Percentiles rank a stretch among this genome's conserved stretches.
Conservation (phyloP, 2,329 filamentous ascomycete species). For the Fusarium brachygibbosum region DNA sequence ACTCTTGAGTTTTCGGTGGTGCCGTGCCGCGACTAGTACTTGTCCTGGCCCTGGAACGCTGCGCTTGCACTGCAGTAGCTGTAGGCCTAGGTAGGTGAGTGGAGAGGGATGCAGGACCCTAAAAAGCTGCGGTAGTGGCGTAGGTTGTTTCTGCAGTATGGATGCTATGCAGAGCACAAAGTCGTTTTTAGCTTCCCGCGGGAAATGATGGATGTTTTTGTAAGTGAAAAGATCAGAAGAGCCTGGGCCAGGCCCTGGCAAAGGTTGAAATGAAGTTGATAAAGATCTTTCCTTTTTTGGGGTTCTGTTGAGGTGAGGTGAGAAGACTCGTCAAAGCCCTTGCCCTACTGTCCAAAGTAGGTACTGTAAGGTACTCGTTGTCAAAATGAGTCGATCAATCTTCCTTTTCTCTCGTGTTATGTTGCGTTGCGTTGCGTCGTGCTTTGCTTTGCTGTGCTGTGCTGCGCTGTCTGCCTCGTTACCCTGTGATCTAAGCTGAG, state of each 20-base stretch:
- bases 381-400: slow-evolving; percentile 25
- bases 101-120: slow-evolving; percentile 43
- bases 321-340: slow-evolving; percentile 34
- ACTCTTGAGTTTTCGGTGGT: slow-evolving; percentile 35
- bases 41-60: neutral
- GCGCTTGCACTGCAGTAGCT: neutral
- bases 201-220: slow-evolving; percentile 26
- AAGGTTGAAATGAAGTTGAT: slow-evolving; percentile 34
- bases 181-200: slow-evolving; percentile 27
- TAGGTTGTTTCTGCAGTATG: slow-evolving; percentile 4
- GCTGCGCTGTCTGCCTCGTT: slow-evolving; percentile 36
- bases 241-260: slow-evolving; percentile 22
- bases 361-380: neutral
- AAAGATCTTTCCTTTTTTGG: slow-evolving; percentile 38
- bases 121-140: slow-evolving; percentile 39
- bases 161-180: slow-evolving; percentile 25
- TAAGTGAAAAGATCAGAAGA: slow-evolving; percentile 14
- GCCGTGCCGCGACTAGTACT: slow-evolving; percentile 33
- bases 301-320: slow-evolving; percentile 32
- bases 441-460: slow-evolving; percentile 1
- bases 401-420: slow-evolving; percentile 16
- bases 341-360: slow-evolving; percentile 33
- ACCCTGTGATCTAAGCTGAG: slow-evolving; percentile 29
- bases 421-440: slow-evolving; percentile 3
- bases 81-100: no score